phyloP scores from a whole-genome alignment of 2,329 filamentous ascomycete species.

The Pseudopyricularia javanii region DNA sequence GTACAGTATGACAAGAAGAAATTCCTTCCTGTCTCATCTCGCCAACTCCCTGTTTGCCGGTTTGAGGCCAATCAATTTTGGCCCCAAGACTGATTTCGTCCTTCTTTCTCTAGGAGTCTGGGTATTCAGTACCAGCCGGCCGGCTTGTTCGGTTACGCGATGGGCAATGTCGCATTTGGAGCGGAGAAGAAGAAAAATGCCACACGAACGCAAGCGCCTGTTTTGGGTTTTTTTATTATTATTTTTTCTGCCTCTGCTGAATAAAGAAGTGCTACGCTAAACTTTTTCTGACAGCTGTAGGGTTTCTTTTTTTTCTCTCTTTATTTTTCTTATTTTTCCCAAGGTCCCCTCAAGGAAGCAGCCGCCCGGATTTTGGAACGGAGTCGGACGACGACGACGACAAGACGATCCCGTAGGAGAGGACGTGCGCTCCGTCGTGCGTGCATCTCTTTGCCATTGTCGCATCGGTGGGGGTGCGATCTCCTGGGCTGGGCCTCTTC shows the following conservation, averaged over 20 bases:
- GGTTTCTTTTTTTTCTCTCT: not conserved
- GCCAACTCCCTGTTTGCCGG: not conserved
- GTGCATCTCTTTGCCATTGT: too few species aligned
- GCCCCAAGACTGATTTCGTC: not conserved
- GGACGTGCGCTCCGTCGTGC: too few species aligned
- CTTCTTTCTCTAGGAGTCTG: too few species aligned
- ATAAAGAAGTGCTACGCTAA: not conserved
- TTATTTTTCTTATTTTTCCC: not conserved
- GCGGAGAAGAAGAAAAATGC: conserved; percentile 3
- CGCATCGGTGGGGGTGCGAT: too few species aligned
- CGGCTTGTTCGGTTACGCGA: not conserved
- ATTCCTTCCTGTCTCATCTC: not conserved
- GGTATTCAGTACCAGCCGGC: too few species aligned
- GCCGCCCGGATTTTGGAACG: not conserved
- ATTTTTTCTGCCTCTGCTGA: not conserved
- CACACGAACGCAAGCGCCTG: conserved; percentile 1
- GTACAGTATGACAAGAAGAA: not conserved
- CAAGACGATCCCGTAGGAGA: too few species aligned
- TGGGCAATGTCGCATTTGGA: conserved; percentile 1
- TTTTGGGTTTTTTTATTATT: not conserved
- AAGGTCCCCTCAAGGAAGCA: not conserved
- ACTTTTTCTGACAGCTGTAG: not conserved
- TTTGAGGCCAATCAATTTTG: not conserved
- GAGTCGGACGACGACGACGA: not conserved
- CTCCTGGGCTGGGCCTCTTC: too few species aligned